phyloP scores from a whole-genome alignment of 208 protist species.

The Leishmania tropica region DNA sequence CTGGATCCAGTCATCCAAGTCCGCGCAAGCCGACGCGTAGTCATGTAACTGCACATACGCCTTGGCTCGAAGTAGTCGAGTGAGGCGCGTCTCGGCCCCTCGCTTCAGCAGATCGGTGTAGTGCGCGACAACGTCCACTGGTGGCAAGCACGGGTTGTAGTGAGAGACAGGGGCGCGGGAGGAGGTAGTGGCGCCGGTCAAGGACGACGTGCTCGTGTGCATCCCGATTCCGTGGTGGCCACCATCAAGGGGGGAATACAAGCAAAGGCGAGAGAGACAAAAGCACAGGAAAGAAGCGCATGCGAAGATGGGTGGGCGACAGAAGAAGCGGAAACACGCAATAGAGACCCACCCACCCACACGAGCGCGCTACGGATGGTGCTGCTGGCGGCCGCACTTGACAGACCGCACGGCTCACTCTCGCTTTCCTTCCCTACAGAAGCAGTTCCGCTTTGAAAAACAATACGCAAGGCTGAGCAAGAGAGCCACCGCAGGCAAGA shows the following conservation, averaged over 20 bases:
- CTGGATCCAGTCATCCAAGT: conserved; percentile 44
- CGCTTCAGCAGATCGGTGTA: conserved; percentile 26
- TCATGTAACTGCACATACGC: conserved; percentile 43
- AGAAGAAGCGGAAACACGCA: neutral
- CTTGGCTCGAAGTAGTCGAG: conserved; percentile 41
- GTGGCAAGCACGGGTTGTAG: conserved; percentile 34
- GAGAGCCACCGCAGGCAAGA: neutral
- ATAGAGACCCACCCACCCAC: neutral
- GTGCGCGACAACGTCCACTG: conserved; percentile 39
- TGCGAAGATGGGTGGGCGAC: neutral
- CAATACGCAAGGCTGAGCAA: neutral
- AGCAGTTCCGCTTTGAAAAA: neutral
- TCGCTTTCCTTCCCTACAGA: neutral
- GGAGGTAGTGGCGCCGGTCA: neutral
- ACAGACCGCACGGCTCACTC: neutral
- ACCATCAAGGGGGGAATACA: neutral
- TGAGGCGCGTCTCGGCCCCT: conserved; percentile 23
- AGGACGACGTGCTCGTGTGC: neutral
- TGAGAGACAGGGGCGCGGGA: conserved; percentile 7
- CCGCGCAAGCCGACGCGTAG: conserved; percentile 38
- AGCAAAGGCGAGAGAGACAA: neutral
- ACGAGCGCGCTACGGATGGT: neutral
- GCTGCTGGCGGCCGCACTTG: neutral
- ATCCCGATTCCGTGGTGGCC: neutral
- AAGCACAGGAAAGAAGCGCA: neutral